These are phyloP conservation scores for Xylariaceae sp. DNA, from an alignment of 2,329 filamentous ascomycete species.

Conservation along the genomic window DNA sequence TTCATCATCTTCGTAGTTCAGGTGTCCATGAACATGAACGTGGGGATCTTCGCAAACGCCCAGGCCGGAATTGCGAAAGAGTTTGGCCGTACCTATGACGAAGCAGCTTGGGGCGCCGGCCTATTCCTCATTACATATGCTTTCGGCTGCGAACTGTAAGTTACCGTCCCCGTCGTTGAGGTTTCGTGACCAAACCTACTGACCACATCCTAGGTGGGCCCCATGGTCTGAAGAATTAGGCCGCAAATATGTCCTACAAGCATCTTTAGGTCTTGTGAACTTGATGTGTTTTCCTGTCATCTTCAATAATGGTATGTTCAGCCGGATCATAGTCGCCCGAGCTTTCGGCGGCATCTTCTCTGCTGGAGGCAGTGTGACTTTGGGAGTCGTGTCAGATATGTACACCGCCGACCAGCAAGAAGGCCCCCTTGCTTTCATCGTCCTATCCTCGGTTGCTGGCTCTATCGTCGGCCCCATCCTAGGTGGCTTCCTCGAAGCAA, in stretches of 20 bases:
- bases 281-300: slow-evolving; percentile 48
- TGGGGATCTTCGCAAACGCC: slow-evolving; percentile 48
- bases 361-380: slow-evolving; percentile 60
- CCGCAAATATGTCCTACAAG: slow-evolving; percentile 47
- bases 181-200: slow-evolving; percentile 4
- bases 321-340: slow-evolving; percentile 40
- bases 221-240: slow-evolving; percentile 53
- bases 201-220: slow-evolving; percentile 46
- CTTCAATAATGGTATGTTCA: slow-evolving; percentile 36
- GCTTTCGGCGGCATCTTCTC: slow-evolving; percentile 53
- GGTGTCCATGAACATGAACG: slow-evolving; percentile 55
- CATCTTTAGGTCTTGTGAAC: slow-evolving; percentile 49
- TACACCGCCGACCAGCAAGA: slow-evolving; percentile 55
- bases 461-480: slow-evolving; percentile 52
- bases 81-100: slow-evolving; percentile 43
- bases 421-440: slow-evolving; percentile 57
- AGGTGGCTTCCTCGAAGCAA: slow-evolving; percentile 48
- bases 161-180: not conserved
- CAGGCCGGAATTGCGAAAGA: slow-evolving; percentile 41
- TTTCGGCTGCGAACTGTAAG: slow-evolving; percentile 55
- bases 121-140: slow-evolving; percentile 49
- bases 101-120: slow-evolving; percentile 43
- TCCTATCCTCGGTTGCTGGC: slow-evolving; percentile 52
- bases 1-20: slow-evolving; percentile 49
- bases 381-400: slow-evolving; percentile 63